Evolutionary conservation across 2,329 filamentous ascomycete species (phyloP).

Genomic region (Aspergillus quadricinctus): DNA sequence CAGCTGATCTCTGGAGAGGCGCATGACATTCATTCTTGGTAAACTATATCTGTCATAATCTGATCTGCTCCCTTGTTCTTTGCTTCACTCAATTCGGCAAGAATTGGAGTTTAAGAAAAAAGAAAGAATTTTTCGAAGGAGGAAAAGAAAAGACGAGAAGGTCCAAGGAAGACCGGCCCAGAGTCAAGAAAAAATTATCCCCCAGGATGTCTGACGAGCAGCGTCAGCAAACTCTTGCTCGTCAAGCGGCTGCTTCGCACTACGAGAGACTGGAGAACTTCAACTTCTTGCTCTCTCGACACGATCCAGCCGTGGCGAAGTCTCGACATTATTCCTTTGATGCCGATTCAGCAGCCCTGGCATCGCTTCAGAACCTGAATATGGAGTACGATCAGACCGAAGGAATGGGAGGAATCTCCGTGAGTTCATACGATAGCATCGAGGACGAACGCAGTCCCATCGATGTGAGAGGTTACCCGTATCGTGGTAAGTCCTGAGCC

Average conservation of each 20-base stretch:
- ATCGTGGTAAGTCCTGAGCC: conserved; percentile 34
- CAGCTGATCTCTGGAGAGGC: conserved; percentile 16
- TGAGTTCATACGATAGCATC: conserved; percentile 40
- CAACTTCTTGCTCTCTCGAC: conserved; percentile 33
- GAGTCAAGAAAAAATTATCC: conserved; percentile 2
- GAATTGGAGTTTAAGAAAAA: conserved; percentile 4
- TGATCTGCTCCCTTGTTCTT: conserved; percentile 11
- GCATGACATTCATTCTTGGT: conserved; percentile 10
- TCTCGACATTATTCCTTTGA: conserved; percentile 37
- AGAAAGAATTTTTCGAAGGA: conserved; percentile 9
- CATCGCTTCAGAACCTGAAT: conserved; percentile 28
- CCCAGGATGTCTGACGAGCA: conserved; percentile 33
- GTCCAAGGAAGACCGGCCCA: not conserved
- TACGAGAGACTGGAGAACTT: conserved; percentile 35
- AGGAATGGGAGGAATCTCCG: conserved; percentile 37
- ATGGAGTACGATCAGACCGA: conserved; percentile 41
- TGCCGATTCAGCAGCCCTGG: conserved; percentile 29
- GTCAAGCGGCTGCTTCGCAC: conserved; percentile 19
- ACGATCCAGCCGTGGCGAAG: conserved; percentile 28
- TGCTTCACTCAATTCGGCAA: conserved; percentile 6
- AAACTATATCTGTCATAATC: conserved; percentile 14
- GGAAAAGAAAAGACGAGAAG: conserved; percentile 10
- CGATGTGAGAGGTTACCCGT: conserved; percentile 36
- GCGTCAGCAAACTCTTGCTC: conserved; percentile 14
- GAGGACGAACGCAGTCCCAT: conserved; percentile 37